phyloP scores from a whole-genome alignment of 2,329 filamentous ascomycete species.

The Bipolaris gigantea region DNA sequence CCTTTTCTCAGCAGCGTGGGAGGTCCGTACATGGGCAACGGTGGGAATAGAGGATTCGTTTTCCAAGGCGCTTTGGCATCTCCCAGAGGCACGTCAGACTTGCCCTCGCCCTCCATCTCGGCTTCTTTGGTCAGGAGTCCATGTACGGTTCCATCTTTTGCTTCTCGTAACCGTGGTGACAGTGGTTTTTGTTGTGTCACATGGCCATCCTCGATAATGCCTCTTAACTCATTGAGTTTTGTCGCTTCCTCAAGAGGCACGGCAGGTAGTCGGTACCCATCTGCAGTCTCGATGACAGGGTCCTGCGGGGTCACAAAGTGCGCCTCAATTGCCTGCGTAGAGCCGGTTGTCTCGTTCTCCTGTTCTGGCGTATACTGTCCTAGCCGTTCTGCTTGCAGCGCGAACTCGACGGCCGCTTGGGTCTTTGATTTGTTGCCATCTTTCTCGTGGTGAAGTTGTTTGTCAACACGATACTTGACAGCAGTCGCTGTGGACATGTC shows the following conservation, averaged over 20 bases:
- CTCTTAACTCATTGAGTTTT: conserved; percentile 67
- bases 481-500: conserved; percentile 31
- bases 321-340: conserved; percentile 63
- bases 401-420: conserved; percentile 57
- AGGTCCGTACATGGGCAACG: conserved; percentile 78
- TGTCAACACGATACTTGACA: conserved; percentile 17
- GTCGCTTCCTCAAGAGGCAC: conserved; percentile 71
- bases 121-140: conserved; percentile 34
- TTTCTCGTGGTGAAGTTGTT: conserved; percentile 22
- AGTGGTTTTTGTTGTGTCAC: conserved; percentile 34
- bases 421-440: conserved; percentile 36
- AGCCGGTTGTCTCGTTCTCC: conserved; percentile 48
- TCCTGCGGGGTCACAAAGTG: conserved; percentile 68
- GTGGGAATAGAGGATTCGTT: conserved; percentile 82
- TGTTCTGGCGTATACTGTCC: conserved; percentile 47
- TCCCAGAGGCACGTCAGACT: conserved; percentile 51
- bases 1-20: conserved; percentile 66
- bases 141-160: conserved; percentile 49
- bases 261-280: conserved; percentile 67
- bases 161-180: conserved; percentile 39
- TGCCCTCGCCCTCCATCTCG: conserved; percentile 43
- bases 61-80: conserved; percentile 61
- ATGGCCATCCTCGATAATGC: conserved; percentile 51
- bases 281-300: conserved; percentile 68
- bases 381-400: conserved; percentile 59